Evolutionary conservation across 148 eudicot genomes (phyloP).

Genomic region (Linanthus parryae): DNA sequence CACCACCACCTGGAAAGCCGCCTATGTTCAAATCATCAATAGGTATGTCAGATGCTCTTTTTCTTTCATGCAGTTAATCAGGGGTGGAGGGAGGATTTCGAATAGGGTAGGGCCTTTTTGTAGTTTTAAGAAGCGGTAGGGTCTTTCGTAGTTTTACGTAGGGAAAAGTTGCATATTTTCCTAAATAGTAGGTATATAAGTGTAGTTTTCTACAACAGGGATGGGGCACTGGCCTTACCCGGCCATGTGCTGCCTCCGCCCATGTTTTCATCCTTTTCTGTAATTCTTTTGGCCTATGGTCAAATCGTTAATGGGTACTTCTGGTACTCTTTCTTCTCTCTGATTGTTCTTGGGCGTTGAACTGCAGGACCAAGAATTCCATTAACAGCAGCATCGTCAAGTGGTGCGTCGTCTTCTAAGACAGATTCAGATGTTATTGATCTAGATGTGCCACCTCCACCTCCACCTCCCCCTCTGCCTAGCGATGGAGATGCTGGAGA

Average conservation of each 20-base stretch:
- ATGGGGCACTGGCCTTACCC: neutral
- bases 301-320: too few species aligned
- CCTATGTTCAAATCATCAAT: conserved; percentile 95
- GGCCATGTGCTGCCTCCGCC: neutral
- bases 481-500: conserved; percentile 45
- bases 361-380: conserved; percentile 73
- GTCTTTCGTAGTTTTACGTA: too few species aligned
- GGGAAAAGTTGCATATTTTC: too few species aligned
- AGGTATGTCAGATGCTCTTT: conserved; percentile 31
- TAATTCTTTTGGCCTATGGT: too few species aligned
- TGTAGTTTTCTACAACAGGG: too few species aligned
- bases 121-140: too few species aligned
- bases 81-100: too few species aligned
- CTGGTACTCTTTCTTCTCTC: too few species aligned
- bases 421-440: conserved; percentile 47
- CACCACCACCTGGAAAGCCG: conserved; percentile 98
- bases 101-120: too few species aligned
- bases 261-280: neutral
- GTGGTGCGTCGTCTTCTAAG: conserved; percentile 46
- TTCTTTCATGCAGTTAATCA: too few species aligned
- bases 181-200: too few species aligned
- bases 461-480: conserved; percentile 87
- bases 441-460: conserved; percentile 51
- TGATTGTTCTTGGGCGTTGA: conserved; percentile 6
- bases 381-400: conserved; percentile 45